These are phyloP conservation scores for Tricholoma matsutake DNA, from an alignment of 768 basidiomycete genomes.

Conservation along the genomic window DNA sequence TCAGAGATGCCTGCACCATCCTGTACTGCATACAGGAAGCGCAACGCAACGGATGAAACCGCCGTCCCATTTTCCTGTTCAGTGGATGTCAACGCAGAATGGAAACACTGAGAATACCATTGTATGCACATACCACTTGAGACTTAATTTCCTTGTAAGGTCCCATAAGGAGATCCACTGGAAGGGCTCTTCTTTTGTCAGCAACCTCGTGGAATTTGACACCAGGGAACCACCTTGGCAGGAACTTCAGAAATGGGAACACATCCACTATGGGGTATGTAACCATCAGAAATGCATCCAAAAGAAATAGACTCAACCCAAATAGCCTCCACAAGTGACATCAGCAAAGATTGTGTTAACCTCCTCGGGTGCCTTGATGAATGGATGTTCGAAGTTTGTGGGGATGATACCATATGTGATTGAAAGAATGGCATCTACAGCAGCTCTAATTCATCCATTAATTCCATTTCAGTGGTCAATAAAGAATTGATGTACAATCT, in stretches of 20 bases:
- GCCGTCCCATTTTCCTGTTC: background rate
- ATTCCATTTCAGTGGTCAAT: background rate
- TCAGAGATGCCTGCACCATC: background rate
- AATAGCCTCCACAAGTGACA: slow-evolving; percentile 9
- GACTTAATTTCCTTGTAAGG: slow-evolving; percentile 26
- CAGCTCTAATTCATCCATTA: background rate
- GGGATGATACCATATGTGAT: slow-evolving; percentile 29
- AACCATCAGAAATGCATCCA: no score
- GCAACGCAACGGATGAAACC: background rate
- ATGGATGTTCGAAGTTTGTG: slow-evolving; percentile 20
- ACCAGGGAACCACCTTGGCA: slow-evolving; percentile 45
- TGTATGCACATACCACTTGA: background rate
- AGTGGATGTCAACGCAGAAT: background rate
- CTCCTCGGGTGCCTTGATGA: slow-evolving; percentile 20
- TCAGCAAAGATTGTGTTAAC: slow-evolving; percentile 17
- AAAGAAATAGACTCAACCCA: no score
- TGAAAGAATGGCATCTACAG: slow-evolving; percentile 18
- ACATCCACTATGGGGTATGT: slow-evolving; percentile 24
- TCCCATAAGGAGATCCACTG: slow-evolving; percentile 12
- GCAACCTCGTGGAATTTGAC: slow-evolving; percentile 37
- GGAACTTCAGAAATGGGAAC: slow-evolving; percentile 26
- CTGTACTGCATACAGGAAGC: background rate
- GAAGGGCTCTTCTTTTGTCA: slow-evolving; percentile 20
- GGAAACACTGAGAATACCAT: slow-evolving; percentile 21
- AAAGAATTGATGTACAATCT: slow-evolving; percentile 1